Base-by-base conservation (phyloP, 148 eudicot species). In the Camellia sinensis region DNA sequence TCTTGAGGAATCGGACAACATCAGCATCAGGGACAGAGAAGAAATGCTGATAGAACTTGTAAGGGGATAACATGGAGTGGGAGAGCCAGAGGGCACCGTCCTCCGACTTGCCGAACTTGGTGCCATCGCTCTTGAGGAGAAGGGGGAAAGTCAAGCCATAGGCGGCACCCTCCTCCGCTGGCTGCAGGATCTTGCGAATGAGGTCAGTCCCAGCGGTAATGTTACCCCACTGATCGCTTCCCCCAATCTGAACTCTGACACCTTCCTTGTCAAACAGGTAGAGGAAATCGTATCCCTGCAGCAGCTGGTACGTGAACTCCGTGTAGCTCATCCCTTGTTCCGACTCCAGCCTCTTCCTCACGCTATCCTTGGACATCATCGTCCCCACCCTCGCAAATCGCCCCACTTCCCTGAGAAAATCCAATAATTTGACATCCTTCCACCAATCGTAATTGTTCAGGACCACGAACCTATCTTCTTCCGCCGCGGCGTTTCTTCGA, bases 221-320 rank as follows among this genome's bases (percentile, higher is more conserved):
- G 74, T 95, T 95, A 3, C 97, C 98, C 98, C 98, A 95, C 66
- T 95, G 98, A 80, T 95, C 98, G 82, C 97, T 92, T 2, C 98
- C 98, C 0, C 98, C 98, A 69, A 95, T 90, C 75, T 95, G 98
- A 64, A 91, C 96, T 73, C 63, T 85, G 43, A 95, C 90, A 6
- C 92, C 91, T 21, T 91, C 84, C 8, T 87, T 86, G 41, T 81
- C 69, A 53, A 82, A 93, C 57, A 95, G 82, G 82, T 90, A 84
- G 3, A 95, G 78, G 68, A 93, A 95, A 87, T 95, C 98, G 73
- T 91, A 95, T 2, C 94, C 98, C 80, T 95, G 97, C 52, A 95
- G 82, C 18, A 95, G 81, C 81, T 91, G 98, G 74, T 95, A 95
- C 17, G 93, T 93, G 73, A 93, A 93, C 70, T 95, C 97, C 19